A percentile compares a stretch with the other conserved stretches of the same genome.
phyloP scores from a whole-genome alignment of 768 basidiomycete genomes.

The Cystofilobasidium ferigula region DNA sequence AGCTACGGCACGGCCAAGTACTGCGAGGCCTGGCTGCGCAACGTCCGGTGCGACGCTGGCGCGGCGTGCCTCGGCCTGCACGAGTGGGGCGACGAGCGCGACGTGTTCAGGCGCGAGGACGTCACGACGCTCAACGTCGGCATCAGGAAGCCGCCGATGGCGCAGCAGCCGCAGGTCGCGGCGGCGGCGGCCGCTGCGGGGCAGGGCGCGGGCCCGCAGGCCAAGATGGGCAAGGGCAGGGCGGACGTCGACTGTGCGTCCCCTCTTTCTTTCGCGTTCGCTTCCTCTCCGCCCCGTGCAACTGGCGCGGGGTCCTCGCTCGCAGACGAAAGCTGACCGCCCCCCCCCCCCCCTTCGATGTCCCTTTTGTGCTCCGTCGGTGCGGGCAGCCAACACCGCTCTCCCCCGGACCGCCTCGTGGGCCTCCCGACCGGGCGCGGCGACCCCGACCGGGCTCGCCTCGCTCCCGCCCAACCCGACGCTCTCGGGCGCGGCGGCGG shows the following conservation, averaged over 20 bases:
- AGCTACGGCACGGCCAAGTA: constrained; percentile 96
- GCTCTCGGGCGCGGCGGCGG: not conserved
- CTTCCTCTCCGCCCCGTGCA: not conserved
- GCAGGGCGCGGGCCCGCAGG: not conserved
- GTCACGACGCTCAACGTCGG: constrained; percentile 58
- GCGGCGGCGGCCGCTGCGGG: not conserved
- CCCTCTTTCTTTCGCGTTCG: not conserved
- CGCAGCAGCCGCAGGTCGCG: not conserved
- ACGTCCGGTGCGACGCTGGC: constrained; percentile 69
- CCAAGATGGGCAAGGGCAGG: not conserved
- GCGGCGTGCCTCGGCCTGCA: constrained; percentile 80
- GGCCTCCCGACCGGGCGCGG: constrained; percentile 37
- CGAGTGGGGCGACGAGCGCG: constrained; percentile 97
- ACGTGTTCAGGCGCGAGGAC: constrained; percentile 95
- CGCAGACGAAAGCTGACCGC: too few relatives aligned
- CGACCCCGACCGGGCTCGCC: constrained; percentile 26
- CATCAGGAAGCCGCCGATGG: not conserved
- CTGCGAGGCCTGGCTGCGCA: constrained; percentile 87
- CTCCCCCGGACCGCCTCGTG: constrained; percentile 53
- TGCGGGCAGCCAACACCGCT: constrained; percentile 39
- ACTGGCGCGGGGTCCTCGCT: too few relatives aligned
- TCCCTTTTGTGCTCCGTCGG: too few relatives aligned
- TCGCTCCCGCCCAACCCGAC: constrained; percentile 30
- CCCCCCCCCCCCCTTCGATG: not conserved
- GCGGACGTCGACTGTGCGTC: not conserved